Conservation (phyloP, 441 rosid genomes). For the Gossypium trilobum region DNA sequence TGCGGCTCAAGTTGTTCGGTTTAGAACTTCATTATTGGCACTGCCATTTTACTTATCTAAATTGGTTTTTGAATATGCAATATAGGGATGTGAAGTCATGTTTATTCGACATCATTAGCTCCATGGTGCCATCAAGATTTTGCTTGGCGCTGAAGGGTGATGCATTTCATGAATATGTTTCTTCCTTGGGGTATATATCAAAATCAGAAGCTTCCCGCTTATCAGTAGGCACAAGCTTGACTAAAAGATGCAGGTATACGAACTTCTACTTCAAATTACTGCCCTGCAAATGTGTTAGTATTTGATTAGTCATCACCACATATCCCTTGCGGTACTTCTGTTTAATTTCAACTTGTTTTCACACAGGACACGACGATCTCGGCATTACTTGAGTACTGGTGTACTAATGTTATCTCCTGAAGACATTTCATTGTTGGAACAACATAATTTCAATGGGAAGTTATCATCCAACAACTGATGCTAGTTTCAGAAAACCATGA, state of each 20-base stretch:
- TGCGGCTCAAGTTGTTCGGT: background rate
- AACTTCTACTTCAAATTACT: slow-evolving; percentile 3
- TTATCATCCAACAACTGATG: slow-evolving; percentile 15
- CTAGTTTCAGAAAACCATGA: background rate
- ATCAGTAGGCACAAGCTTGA: slow-evolving; percentile 28
- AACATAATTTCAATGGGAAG: slow-evolving; percentile 31
- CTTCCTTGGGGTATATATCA: slow-evolving; percentile 55
- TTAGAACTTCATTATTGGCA: background rate
- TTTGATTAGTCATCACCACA: background rate
- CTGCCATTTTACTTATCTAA: background rate
- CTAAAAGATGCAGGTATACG: slow-evolving; percentile 45
- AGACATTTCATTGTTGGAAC: slow-evolving; percentile 52
- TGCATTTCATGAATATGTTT: slow-evolving; percentile 61
- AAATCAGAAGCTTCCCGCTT: slow-evolving; percentile 54
- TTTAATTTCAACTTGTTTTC: background rate
- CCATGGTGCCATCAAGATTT: slow-evolving; percentile 52
- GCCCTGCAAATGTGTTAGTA: background rate
- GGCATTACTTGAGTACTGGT: slow-evolving; percentile 60
- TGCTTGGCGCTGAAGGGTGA: slow-evolving; percentile 47
- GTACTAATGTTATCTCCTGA: slow-evolving; percentile 51
- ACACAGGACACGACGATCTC: slow-evolving; percentile 50
- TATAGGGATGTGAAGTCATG: slow-evolving; percentile 44
- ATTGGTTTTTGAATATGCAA: background rate
- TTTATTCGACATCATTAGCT: slow-evolving; percentile 33
- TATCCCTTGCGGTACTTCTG: background rate